Percentiles rank a stretch among this genome's conserved stretches.
phyloP scores from a whole-genome alignment of 2,329 filamentous ascomycete genomes.

The Exophiala sp. region DNA sequence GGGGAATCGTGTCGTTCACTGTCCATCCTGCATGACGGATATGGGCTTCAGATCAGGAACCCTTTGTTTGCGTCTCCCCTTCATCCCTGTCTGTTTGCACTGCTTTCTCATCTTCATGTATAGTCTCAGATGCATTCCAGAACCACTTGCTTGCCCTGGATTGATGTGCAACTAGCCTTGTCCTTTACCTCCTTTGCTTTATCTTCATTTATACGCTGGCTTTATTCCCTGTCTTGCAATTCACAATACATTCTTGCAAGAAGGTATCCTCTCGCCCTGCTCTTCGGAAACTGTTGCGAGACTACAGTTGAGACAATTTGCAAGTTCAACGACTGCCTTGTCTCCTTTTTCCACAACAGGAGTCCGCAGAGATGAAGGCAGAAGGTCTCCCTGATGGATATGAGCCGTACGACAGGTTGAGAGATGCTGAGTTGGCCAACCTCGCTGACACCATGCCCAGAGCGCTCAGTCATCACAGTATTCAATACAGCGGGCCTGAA shows the following conservation, averaged over 20 bases:
- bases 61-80: conserved; percentile 27
- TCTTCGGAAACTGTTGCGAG: neutral
- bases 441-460: conserved; percentile 6
- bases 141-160: conserved; percentile 12
- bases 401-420: conserved; percentile 4
- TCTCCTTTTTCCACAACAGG: neutral
- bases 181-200: conserved; percentile 6
- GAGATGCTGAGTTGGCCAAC: neutral
- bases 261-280: neutral
- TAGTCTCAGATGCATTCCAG: conserved; percentile 7
- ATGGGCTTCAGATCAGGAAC: conserved; percentile 20
- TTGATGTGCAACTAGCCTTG: conserved; percentile 15
- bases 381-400: conserved; percentile 3
- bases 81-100: conserved; percentile 29
- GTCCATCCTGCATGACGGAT: conserved; percentile 8
- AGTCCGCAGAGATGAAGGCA: conserved; percentile 1
- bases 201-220: conserved; percentile 1
- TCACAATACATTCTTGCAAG: neutral
- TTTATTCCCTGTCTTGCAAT: neutral
- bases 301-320: neutral
- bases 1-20: conserved; percentile 8
- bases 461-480: conserved; percentile 6
- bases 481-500: conserved; percentile 3
- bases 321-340: neutral
- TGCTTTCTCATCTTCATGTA: conserved; percentile 12